Conservation (phyloP, 768 basidiomycete species). For the Imleria badia region DNA sequence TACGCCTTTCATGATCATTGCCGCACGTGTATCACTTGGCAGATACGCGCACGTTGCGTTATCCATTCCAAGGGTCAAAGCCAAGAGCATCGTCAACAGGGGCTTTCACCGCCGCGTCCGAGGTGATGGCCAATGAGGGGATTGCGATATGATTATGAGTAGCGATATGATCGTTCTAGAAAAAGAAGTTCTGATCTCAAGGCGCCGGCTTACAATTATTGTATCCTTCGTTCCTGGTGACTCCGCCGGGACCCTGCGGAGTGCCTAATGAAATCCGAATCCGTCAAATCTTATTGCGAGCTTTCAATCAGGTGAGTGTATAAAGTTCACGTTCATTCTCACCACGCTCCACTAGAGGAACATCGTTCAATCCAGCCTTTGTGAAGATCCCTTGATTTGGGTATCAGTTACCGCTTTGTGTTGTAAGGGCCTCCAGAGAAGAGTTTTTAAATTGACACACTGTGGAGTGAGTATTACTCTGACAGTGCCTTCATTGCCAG, state of each 20-base stretch:
- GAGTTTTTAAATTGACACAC: background rate
- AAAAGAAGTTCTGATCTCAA: constrained; percentile 8
- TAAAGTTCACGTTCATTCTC: background rate
- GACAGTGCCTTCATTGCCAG: constrained; percentile 1
- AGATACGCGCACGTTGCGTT: background rate
- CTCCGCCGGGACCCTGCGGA: constrained; percentile 15
- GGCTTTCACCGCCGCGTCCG: constrained; percentile 10
- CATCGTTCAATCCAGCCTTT: background rate
- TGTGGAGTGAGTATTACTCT: constrained; percentile 18
- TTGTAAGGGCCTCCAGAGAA: background rate
- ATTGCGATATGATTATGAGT: constrained; percentile 13
- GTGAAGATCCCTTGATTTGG: background rate
- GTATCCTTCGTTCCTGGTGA: constrained; percentile 13
- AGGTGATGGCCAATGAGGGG: constrained; percentile 16
- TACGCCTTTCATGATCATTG: background rate
- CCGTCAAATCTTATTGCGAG: background rate
- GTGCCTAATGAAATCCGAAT: constrained; percentile 1
- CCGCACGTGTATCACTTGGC: constrained; percentile 3
- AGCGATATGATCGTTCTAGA: constrained; percentile 10
- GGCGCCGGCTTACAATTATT: background rate
- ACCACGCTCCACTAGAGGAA: background rate
- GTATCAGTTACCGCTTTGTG: background rate
- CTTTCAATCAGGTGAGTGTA: constrained; percentile 8
- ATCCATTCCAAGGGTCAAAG: constrained; percentile 1
- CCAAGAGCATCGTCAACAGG: constrained; percentile 5